Evolutionary conservation across 768 basidiomycete genomes (phyloP).

Genomic region (Auriscalpium vulgare): DNA sequence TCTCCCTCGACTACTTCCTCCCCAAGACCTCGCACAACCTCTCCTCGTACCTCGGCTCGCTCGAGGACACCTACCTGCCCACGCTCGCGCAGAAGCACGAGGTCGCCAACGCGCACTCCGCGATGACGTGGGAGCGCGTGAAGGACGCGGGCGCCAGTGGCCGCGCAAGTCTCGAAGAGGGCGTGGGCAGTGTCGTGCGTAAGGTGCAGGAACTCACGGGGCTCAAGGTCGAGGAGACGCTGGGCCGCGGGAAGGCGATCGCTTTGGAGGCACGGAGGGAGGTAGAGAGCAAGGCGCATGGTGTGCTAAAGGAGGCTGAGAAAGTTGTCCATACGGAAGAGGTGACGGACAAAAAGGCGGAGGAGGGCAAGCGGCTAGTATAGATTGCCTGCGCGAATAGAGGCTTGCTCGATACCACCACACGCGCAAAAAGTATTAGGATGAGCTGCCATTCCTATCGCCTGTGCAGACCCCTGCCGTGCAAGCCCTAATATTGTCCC

Average conservation of each 20-base stretch:
- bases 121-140: conserved; percentile 50
- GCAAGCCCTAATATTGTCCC: background rate
- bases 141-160: conserved; percentile 44
- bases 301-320: background rate
- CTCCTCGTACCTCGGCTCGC: conserved; percentile 48
- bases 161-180: conserved; percentile 33
- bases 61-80: conserved; percentile 72
- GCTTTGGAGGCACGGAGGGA: background rate
- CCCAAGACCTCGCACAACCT: conserved; percentile 75
- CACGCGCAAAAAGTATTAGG: no score
- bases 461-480: no score
- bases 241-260: conserved; percentile 2
- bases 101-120: conserved; percentile 50
- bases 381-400: background rate
- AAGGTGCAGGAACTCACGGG: conserved; percentile 65
- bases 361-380: conserved; percentile 4
- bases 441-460: no score
- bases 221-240: conserved; percentile 33
- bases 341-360: background rate
- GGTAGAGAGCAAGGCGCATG: background rate
- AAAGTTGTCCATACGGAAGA: no score
- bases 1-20: conserved; percentile 77
- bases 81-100: conserved; percentile 59
- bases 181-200: conserved; percentile 40
- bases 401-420: background rate